phyloP scores from a whole-genome alignment of 2,329 filamentous ascomycete genomes.

The Thermochaetoides dissita region DNA sequence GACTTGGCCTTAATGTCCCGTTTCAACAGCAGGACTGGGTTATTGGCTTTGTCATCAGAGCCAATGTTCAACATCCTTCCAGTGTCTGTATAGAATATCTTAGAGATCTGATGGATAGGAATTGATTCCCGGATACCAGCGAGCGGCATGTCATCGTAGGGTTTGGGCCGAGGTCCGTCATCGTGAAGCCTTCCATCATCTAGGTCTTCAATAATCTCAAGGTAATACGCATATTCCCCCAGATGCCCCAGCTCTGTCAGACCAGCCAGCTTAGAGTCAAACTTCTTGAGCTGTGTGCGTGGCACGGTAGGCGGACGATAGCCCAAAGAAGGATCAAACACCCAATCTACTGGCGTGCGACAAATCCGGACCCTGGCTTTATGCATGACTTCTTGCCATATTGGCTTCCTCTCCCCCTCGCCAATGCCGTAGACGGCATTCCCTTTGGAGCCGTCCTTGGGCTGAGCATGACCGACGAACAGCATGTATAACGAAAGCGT shows the following conservation, averaged over 20 bases:
- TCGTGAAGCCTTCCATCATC: slow-evolving; percentile 42
- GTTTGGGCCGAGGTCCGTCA: slow-evolving; percentile 18
- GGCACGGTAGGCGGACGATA: slow-evolving; percentile 15
- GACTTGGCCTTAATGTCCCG: slow-evolving; percentile 51
- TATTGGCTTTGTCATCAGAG: slow-evolving; percentile 49
- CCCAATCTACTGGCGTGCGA: slow-evolving; percentile 45
- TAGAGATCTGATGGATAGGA: slow-evolving; percentile 53
- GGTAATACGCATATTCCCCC: slow-evolving; percentile 57
- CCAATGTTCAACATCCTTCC: slow-evolving; percentile 76
- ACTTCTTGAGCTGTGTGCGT: background rate
- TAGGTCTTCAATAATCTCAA: slow-evolving; percentile 72
- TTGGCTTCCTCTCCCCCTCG: slow-evolving; percentile 48
- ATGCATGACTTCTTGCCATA: slow-evolving; percentile 95
- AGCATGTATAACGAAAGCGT: slow-evolving; percentile 88
- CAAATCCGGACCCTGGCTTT: slow-evolving; percentile 75
- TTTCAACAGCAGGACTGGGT: slow-evolving; percentile 61
- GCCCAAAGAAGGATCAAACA: slow-evolving; percentile 28
- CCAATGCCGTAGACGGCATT: slow-evolving; percentile 31
- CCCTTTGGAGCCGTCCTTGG: slow-evolving; percentile 3
- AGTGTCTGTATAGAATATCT: slow-evolving; percentile 87
- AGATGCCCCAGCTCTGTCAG: slow-evolving; percentile 4
- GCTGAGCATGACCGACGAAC: slow-evolving; percentile 57
- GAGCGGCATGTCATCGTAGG: slow-evolving; percentile 27
- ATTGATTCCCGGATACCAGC: slow-evolving; percentile 39
- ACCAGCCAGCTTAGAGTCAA: background rate